phyloP scores from a whole-genome alignment of 352 stramenopile species.

The Phytophthora nicotianae region DNA sequence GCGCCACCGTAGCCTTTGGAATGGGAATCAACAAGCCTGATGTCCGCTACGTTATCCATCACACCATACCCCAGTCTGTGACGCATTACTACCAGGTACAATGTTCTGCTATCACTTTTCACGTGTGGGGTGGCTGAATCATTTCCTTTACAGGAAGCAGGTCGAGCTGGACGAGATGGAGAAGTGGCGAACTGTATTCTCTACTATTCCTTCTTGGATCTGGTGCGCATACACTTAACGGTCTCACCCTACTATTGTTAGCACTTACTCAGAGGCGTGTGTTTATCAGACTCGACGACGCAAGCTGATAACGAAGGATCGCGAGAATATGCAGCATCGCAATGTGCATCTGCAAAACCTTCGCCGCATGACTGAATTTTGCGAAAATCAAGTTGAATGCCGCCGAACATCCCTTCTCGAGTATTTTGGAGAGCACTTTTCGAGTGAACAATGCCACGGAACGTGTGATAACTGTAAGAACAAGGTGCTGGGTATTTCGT shows the following conservation, averaged over 20 bases:
- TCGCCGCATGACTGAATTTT: slow-evolving; percentile 87
- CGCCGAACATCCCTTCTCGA: slow-evolving; percentile 81
- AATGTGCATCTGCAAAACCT: slow-evolving; percentile 88
- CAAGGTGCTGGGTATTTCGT: slow-evolving; percentile 59
- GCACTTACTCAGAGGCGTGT: slow-evolving; percentile 1
- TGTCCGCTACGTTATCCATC: slow-evolving; percentile 90
- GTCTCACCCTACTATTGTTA: not conserved
- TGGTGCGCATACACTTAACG: slow-evolving; percentile 43
- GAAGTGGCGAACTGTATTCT: slow-evolving; percentile 86
- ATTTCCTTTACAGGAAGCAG: slow-evolving; percentile 64
- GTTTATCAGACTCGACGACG: slow-evolving; percentile 55
- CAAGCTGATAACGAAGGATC: slow-evolving; percentile 83
- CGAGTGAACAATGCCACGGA: slow-evolving; percentile 63
- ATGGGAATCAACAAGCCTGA: slow-evolving; percentile 92
- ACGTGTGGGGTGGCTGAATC: slow-evolving; percentile 3
- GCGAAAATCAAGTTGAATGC: slow-evolving; percentile 89
- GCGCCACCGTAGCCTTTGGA: slow-evolving; percentile 88
- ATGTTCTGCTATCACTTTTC: not conserved
- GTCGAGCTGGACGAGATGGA: slow-evolving; percentile 80
- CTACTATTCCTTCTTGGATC: slow-evolving; percentile 86
- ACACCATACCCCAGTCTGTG: slow-evolving; percentile 89
- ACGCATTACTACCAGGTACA: slow-evolving; percentile 90
- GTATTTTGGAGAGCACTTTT: slow-evolving; percentile 92
- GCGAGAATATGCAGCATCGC: slow-evolving; percentile 74
- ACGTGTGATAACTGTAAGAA: slow-evolving; percentile 92